Base-by-base conservation (phyloP, 331 rosid genomes). In the Quercus lobata region DNA sequence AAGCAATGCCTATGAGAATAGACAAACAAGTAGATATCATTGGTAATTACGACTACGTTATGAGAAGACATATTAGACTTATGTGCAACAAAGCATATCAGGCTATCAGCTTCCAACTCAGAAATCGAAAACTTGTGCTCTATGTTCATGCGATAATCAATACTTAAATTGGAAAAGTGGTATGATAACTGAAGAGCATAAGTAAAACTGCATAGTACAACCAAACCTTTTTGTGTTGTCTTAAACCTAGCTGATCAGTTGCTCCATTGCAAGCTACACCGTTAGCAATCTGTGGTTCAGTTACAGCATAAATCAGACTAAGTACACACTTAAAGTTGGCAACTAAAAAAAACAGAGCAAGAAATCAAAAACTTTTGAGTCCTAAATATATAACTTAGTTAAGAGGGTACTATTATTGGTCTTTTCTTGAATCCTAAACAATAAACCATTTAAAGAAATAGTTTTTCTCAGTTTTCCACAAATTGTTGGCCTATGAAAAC, bases 191-290 rank as follows among this genome's bases (percentile, higher is more conserved):
- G 66, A 44, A 29, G 54, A 49, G 24, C 22, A 79, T n/a, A 61
- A 53, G 32, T 24, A 30, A 44, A 72, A 72, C 4, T 29, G 35
- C 30, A 61, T 37, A 14, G 61, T 55, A 63, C 55, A 32, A n/a
- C 53, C 74, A 44, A 72, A 93, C 99, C 99, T 88, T 95, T 75
- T 93, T 95, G 81, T 90, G 97, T 65, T 79, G 96, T 78, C 92
- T 85, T 72, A 81, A 78, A 79, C 85, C 90, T 41, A 21, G 83
- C 25, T 83, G 90, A 81, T 88, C 88, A 6, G 85, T 71, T 53
- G 82, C 88, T 83, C 82, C 87, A 60, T 62, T 75, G 72, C 76
- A 56, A 46, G 82, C 88, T 81, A 77, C 83, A 69, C 62, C 93
- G 66, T 89, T 76, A 24, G 78, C 73, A 82, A 78, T 87, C 90